These are phyloP conservation scores for Paraconiothyrium sp. DNA, from an alignment of 2,329 filamentous ascomycete genomes.

Conservation along the genomic window DNA sequence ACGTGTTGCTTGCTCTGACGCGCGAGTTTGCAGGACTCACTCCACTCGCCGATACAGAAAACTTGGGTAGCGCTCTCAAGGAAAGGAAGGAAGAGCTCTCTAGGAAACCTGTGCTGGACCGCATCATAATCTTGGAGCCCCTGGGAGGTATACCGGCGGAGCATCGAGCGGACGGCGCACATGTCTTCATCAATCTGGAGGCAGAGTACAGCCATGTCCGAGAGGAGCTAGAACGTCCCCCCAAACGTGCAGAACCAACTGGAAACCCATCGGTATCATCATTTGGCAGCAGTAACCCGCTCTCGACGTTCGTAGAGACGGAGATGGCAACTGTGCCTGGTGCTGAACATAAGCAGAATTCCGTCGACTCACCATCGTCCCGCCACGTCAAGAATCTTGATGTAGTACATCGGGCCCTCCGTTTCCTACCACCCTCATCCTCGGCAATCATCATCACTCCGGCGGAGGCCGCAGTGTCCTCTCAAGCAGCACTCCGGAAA, in stretches of 20 bases:
- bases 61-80: slow-evolving; percentile 32
- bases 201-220: slow-evolving; percentile 82
- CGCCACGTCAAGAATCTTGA: slow-evolving; percentile 76
- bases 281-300: slow-evolving; percentile 52
- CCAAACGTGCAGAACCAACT: slow-evolving; percentile 23
- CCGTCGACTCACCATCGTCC: slow-evolving; percentile 28
- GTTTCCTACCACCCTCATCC: slow-evolving; percentile 81
- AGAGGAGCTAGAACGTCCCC: slow-evolving; percentile 62
- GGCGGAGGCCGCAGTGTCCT: slow-evolving; percentile 75
- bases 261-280: slow-evolving; percentile 19
- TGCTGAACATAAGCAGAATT: slow-evolving; percentile 24
- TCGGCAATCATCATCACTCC: slow-evolving; percentile 92
- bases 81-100: slow-evolving; percentile 30
- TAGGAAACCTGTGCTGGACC: slow-evolving; percentile 68
- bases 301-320: slow-evolving; percentile 54
- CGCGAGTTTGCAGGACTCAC: slow-evolving; percentile 76
- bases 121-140: slow-evolving; percentile 88
- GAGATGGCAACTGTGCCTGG: slow-evolving; percentile 34
- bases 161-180: slow-evolving; percentile 68
- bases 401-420: slow-evolving; percentile 74
- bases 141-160: slow-evolving; percentile 82
- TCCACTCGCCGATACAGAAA: slow-evolving; percentile 26
- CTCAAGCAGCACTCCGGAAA: slow-evolving; percentile 39
- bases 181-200: slow-evolving; percentile 92
- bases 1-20: slow-evolving; percentile 79